phyloP scores from a whole-genome alignment of 148 eudicot species.

The Drosera capensis region DNA sequence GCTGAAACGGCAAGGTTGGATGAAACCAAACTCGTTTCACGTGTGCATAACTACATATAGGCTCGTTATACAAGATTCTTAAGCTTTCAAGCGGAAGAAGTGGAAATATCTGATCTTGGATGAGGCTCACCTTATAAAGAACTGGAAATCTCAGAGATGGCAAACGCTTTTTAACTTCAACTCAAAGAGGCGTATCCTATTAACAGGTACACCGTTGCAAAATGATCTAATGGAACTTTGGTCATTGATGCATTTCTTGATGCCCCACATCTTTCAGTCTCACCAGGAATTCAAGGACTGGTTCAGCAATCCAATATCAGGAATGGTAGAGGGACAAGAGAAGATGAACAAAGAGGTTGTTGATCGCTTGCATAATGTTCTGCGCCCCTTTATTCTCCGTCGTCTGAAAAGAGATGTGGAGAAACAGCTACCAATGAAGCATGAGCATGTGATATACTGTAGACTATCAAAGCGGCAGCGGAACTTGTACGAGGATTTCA shows the following conservation, averaged over 20 bases:
- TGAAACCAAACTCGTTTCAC: slow-evolving; percentile 88
- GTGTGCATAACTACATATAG: slow-evolving; percentile 96
- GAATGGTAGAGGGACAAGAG: slow-evolving; percentile 98
- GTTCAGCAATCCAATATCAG: slow-evolving; percentile 95
- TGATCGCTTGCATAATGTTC: slow-evolving; percentile 95
- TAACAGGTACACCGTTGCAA: slow-evolving; percentile 97
- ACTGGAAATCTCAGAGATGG: slow-evolving; percentile 99
- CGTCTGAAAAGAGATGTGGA: slow-evolving; percentile 97
- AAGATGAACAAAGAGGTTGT: slow-evolving; percentile 92
- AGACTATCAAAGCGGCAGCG: slow-evolving; percentile 96
- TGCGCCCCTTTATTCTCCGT: slow-evolving; percentile 94
- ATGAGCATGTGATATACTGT: slow-evolving; percentile 88
- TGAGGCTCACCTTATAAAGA: slow-evolving; percentile 98
- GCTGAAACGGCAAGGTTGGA: slow-evolving; percentile 95
- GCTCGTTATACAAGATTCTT: slow-evolving; percentile 95
- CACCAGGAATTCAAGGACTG: slow-evolving; percentile 99
- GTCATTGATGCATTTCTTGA: slow-evolving; percentile 99
- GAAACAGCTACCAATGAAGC: slow-evolving; percentile 83
- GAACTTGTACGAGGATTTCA: slow-evolving; percentile 92
- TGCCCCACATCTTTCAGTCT: slow-evolving; percentile 99
- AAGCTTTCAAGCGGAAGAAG: slow-evolving; percentile 92
- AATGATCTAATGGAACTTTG: slow-evolving; percentile 99
- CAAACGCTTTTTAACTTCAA: slow-evolving; percentile 94
- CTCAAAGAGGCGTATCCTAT: slow-evolving; percentile 87
- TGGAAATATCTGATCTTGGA: slow-evolving; percentile 98